Evolutionary conservation across 2,329 filamentous ascomycete genomes (phyloP).

Genomic region (Exserohilum turcica): DNA sequence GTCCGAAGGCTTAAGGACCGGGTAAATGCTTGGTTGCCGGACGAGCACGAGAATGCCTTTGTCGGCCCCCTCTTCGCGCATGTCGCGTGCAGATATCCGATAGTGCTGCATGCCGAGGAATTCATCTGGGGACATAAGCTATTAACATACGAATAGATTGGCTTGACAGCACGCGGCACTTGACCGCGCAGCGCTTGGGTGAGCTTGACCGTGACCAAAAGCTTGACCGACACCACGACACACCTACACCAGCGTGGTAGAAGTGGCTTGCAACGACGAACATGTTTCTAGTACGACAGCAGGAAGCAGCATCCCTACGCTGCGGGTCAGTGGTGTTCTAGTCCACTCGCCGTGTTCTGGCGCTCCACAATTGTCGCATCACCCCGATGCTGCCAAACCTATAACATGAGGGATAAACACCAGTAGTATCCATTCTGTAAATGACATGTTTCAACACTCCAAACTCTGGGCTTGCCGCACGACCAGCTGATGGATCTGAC

Average conservation of each 20-base stretch:
- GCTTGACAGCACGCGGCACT: constrained; percentile 17
- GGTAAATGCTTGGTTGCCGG: constrained; percentile 34
- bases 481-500: background rate
- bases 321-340: background rate
- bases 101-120: constrained; percentile 13
- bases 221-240: constrained; percentile 12
- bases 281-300: background rate
- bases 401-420: constrained; percentile 4
- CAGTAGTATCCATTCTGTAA: background rate
- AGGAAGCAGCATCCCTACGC: background rate
- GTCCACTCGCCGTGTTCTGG: background rate
- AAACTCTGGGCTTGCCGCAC: background rate
- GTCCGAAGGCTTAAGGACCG: constrained; percentile 24
- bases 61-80: constrained; percentile 12
- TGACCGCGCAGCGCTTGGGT: constrained; percentile 20
- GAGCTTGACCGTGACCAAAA: constrained; percentile 13
- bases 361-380: constrained; percentile 5
- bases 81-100: constrained; percentile 13
- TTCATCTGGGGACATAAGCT: constrained; percentile 17
- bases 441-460: constrained; percentile 10
- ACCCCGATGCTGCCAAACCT: background rate
- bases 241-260: background rate
- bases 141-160: constrained; percentile 18
- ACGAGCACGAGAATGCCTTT: constrained; percentile 29
- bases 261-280: background rate